Evolutionary conservation across 169 alveolate species (phyloP), one percentile per base, ranked within the genome.

Genomic region (Plasmodium malariae): DNA sequence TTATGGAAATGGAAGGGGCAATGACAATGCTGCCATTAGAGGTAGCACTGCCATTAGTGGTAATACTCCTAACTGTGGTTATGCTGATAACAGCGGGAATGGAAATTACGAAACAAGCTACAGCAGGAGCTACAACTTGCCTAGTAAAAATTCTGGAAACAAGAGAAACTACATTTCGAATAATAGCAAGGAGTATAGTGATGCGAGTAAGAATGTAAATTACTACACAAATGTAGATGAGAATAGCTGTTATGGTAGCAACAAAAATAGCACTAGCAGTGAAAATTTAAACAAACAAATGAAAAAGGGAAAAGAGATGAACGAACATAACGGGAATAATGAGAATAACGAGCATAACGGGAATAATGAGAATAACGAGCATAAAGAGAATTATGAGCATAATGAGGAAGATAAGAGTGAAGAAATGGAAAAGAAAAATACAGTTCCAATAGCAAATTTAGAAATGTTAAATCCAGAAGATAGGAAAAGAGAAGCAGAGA

Each of bases 401-500:
- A 36, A 60, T 21, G 14, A 59, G 5, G 28, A 2, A 34, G 32
- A 59, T 49, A 57, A 17, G 26, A 59, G 26, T 4, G 85, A 83
- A 6, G 62, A 65, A 30, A 2, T 43, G 30, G 78, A 78, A 69
- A 78, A 45, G 28, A 48, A 69, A 78, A 70, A 67, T 70, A 30
- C 45, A 32, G 57, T 49, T 30, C 30, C 34, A 36, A 12, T 71
- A 17, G n/a, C n/a, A n/a, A 83, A 83, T 45, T 40, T 59, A 19
- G 91, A 83, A 3, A 65, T 83, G 85, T 70, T 83, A 11, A 83
- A 83, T 60, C 80, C 73, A 21, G 91, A 83, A 71, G 91, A 83
- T 24, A 45, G 88, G 24, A 92, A 92, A 26, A 90, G 88, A 70
- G 94, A 89, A 71, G 96, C 96, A 1, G 96, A 93, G 34, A 67